Percentiles rank a stretch among this genome's conserved stretches.
Conservation (phyloP, 805 yeast genomes). For the Candida hungchunana region DNA sequence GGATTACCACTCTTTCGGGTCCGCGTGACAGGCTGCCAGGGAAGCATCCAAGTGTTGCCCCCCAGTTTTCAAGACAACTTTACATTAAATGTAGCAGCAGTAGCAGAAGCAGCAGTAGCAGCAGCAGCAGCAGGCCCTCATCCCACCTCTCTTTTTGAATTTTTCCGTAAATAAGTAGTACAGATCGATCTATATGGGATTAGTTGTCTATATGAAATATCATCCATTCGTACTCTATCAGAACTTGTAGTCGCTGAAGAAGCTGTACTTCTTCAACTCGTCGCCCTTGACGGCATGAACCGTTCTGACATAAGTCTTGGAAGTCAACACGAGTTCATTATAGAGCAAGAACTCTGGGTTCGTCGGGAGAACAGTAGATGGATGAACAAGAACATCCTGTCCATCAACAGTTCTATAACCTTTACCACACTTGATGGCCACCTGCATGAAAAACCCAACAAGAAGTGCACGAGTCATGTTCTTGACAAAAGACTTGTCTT, state of each 20-base stretch:
- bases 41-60: no score
- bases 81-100: no score
- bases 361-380: constrained; percentile 84
- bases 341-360: constrained; percentile 92
- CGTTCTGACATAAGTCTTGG: constrained; percentile 90
- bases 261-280: constrained; percentile 38
- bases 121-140: no score
- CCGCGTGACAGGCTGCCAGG: no score
- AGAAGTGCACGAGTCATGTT: constrained; percentile 82
- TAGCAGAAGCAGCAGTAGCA: no score
- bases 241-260: constrained; percentile 29
- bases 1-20: no score
- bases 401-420: constrained; percentile 93
- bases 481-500: constrained; percentile 63
- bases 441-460: constrained; percentile 98
- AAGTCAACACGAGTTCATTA: constrained; percentile 91
- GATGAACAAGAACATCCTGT: constrained; percentile 93
- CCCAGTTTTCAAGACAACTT: no score
- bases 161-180: no score
- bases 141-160: no score
- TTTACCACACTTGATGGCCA: constrained; percentile 86
- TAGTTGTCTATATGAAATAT: no score
- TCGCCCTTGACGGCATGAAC: constrained; percentile 89
- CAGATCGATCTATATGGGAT: no score
- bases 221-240: no score